Conservation (phyloP, 257 asterid species). For the Rehmannia glutinosa region DNA sequence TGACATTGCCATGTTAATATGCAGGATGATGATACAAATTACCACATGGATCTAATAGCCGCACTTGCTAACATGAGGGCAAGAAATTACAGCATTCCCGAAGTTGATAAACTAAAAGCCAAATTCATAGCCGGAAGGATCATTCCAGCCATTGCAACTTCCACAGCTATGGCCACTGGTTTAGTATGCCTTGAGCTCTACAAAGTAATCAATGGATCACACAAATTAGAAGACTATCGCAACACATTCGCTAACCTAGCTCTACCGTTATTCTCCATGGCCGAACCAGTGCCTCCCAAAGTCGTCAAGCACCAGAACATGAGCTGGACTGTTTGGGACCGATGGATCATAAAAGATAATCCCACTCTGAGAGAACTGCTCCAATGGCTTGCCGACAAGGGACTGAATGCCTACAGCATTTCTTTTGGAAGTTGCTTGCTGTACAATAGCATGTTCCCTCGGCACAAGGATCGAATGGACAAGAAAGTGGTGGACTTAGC, state of each 20-base stretch:
- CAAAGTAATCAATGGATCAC: constrained; percentile 69
- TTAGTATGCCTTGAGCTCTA: constrained; percentile 87
- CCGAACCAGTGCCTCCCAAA: constrained; percentile 83
- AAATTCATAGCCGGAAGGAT: constrained; percentile 91
- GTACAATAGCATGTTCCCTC: constrained; percentile 73
- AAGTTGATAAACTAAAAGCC: constrained; percentile 87
- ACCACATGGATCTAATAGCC: constrained; percentile 87
- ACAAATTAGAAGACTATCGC: constrained; percentile 83
- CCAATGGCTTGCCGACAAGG: constrained; percentile 73
- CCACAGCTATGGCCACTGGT: constrained; percentile 95
- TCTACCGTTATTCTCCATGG: constrained; percentile 82
- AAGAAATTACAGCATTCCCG: constrained; percentile 81
- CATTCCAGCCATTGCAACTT: constrained; percentile 87
- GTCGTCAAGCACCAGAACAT: constrained; percentile 55
- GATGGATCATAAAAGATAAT: constrained; percentile 63
- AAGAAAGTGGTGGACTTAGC: constrained; percentile 61
- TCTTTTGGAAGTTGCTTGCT: constrained; percentile 82
- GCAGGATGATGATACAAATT: constrained; percentile 91
- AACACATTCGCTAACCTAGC: constrained; percentile 90
- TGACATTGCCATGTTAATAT: background rate
- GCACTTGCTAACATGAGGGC: constrained; percentile 99
- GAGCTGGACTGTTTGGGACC: constrained; percentile 97
- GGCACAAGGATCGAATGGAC: constrained; percentile 89
- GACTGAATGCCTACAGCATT: constrained; percentile 75
- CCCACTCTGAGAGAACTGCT: constrained; percentile 72